phyloP scores from a whole-genome alignment of 345 rosid genomes.

The Syzygium jambos region DNA sequence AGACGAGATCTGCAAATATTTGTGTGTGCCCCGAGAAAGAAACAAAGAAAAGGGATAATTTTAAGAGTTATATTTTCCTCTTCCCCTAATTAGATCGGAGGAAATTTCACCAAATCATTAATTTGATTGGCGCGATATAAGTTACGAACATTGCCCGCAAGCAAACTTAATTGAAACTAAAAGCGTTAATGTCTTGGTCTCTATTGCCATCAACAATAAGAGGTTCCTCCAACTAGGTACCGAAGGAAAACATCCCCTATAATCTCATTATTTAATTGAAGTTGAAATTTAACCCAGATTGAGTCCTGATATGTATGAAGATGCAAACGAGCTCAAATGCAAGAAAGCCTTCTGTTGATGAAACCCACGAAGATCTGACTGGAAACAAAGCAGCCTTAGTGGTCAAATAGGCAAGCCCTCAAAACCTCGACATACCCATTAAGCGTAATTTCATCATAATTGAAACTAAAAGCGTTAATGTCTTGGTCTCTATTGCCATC shows the following conservation, averaged over 20 bases:
- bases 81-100: neutral
- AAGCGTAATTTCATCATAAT: no score
- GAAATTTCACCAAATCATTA: neutral
- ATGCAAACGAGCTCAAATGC: neutral
- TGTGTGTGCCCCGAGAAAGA: neutral
- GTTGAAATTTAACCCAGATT: neutral
- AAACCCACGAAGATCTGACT: neutral
- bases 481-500: neutral
- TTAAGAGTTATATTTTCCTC: neutral
- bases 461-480: neutral
- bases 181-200: neutral
- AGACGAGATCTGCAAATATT: neutral
- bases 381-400: neutral
- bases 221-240: neutral
- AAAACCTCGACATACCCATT: neutral
- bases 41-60: neutral
- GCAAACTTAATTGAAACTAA: neutral
- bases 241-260: neutral
- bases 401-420: neutral
- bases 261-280: neutral
- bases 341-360: neutral
- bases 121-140: neutral
- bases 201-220: neutral
- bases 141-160: neutral
- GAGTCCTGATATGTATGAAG: neutral